These are phyloP conservation scores for Pulveroboletus sp. DNA, from an alignment of 768 basidiomycete genomes.

Conservation along the genomic window DNA sequence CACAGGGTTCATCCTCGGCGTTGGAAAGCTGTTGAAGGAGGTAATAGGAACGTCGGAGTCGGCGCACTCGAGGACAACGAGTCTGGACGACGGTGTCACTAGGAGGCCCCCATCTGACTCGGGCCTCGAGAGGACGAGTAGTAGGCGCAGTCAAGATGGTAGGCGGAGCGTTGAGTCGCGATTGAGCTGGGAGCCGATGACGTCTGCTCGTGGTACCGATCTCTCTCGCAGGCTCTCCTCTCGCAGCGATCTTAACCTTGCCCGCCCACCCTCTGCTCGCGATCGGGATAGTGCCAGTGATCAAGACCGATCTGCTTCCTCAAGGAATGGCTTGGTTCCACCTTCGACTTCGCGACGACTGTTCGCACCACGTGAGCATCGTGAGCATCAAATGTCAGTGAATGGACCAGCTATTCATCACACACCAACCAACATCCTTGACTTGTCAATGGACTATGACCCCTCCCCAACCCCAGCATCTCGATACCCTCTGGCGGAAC, in stretches of 20 bases:
- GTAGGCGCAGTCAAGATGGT: constrained; percentile 53
- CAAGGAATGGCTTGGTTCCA: constrained; percentile 18
- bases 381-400: constrained; percentile 36
- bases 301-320: constrained; percentile 24
- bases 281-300: constrained; percentile 27
- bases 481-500: constrained; percentile 36
- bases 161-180: constrained; percentile 51
- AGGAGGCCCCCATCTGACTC: constrained; percentile 34
- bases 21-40: constrained; percentile 69
- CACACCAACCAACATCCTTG: constrained; percentile 25
- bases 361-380: constrained; percentile 56
- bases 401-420: constrained; percentile 15
- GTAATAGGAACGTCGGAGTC: constrained; percentile 32
- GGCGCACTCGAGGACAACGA: constrained; percentile 47
- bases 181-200: constrained; percentile 42
- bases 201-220: constrained; percentile 18
- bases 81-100: constrained; percentile 50
- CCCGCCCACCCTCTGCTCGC: constrained; percentile 25
- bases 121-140: constrained; percentile 36
- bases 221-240: constrained; percentile 27
- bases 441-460: constrained; percentile 36
- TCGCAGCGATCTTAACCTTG: constrained; percentile 20
- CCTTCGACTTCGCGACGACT: constrained; percentile 47
- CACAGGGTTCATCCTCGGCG: constrained; percentile 73
- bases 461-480: constrained; percentile 47